Base-by-base conservation (phyloP, 306 rosid genomes). In the Oxytropis ochrocephala region DNA sequence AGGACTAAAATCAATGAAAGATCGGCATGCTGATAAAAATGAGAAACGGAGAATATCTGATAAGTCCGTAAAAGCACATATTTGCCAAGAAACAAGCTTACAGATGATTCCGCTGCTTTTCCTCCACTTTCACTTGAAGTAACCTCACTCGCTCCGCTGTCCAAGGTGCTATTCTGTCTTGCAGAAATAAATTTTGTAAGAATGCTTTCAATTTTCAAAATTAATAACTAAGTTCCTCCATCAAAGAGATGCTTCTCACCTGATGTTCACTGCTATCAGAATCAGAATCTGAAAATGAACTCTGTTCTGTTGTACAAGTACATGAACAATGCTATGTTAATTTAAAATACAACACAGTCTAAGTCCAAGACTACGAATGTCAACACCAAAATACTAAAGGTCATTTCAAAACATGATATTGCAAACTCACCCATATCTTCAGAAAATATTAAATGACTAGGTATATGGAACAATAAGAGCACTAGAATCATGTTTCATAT, bases 111-210 rank as follows among this genome's bases (percentile, higher is more conserved):
- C 11, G 72, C 67, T 52, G 82, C 84, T 77, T 78, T 90, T 74
- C 75, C 84, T 74, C 75, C 84, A 53, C 65, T 77, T 69, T 89
- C 81, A 57, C 69, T 58, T 63, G 92, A 77, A 78, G 77, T 73
- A 70, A 47, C 64, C 58, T 69, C 74, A 58, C 79, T 67, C 18
- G 70, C 82, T 67, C 79, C 83, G 44, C 64, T 68, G 61, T 79
- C 67, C 33, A 48, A 66, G 75, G 77, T 85, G 75, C 85, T 70
- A 79, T 78, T 89, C 99, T 95, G 89, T 86, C 74, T 66, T 69
- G 64, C 76, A 83, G 43, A 58, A 29, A 80, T 59, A 77, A 65
- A 44, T 38, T 18, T 69, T 46, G 53, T 84, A 59, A 83, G 84
- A 63, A 78, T 69, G 41, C 38, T 65, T 67, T 39, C 19, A 54